These are phyloP conservation scores for Eragrostis tef DNA, from an alignment of 202 grass and related monocot species.

Conservation along the genomic window DNA sequence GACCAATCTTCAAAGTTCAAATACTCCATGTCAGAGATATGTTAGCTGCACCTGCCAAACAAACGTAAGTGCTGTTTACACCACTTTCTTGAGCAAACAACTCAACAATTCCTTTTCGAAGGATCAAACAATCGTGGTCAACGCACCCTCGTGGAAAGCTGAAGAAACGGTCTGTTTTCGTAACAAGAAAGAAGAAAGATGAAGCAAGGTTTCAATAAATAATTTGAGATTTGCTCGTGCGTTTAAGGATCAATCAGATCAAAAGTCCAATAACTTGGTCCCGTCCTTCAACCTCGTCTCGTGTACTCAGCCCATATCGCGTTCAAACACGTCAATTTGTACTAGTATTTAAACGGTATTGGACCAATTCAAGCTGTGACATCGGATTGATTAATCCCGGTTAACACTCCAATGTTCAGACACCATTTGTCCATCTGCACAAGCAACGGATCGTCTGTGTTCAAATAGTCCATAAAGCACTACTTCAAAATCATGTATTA, in stretches of 20 bases:
- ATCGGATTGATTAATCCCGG: background rate
- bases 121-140: background rate
- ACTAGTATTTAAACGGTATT: background rate
- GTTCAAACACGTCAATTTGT: constrained; percentile 24
- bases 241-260: background rate
- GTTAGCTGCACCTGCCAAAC: constrained; percentile 28
- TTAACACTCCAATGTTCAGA: background rate
- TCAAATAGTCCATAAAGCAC: background rate
- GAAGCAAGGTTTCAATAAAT: background rate
- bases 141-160: constrained; percentile 22
- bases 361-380: background rate
- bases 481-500: background rate
- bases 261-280: background rate
- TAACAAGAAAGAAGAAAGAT: background rate
- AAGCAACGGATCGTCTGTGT: background rate
- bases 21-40: background rate
- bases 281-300: background rate
- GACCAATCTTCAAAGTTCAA: background rate
- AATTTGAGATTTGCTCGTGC: constrained; percentile 11
- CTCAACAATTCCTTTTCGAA: background rate
- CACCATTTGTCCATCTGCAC: background rate
- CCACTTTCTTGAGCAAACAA: background rate
- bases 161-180: background rate
- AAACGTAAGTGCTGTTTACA: background rate
- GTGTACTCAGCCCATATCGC: background rate